Base-by-base conservation (phyloP, 2,329 filamentous ascomycete genomes). In the Penicillium sp. region DNA sequence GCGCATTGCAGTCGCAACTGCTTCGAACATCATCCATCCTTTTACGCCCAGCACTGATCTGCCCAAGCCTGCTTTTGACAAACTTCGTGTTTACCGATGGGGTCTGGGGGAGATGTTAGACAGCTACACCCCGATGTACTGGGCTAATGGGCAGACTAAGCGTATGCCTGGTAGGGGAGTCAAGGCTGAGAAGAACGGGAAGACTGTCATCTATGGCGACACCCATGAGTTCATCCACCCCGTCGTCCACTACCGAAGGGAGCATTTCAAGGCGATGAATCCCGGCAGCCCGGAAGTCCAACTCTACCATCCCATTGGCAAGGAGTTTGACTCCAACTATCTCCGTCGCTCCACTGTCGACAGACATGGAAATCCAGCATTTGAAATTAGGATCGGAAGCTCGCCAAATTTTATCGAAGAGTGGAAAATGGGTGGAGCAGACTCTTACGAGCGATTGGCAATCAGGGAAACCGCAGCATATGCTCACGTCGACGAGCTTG, bases 221-320 rank as follows among this genome's bases (percentile, higher is more conserved):
- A 61, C 56, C 0, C 58, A 49, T 15, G 60, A 62, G 28, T 57
- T 39, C 15, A 44, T 62, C 9, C 60, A 62, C 26, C 60, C 60
- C 1, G 58, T 62, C 3, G 60, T 62, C 2, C 54, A 60, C 28
- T 61, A 51, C 42, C 47, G 60, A 34, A 28, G 50, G 13, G 44
- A 56, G 33, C 47, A 51, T 18, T 48, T 55, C 38, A 47, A 57
- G 36, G 29, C 28, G 0, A 28, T 45, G 18, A 29, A 53, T 44
- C n/a, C 44, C 9, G 18, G 49, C 6, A 43, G 47, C 23, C 13
- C 33, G n/a, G 51, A 52, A 8, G 18, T 26, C 26, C 34, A 29
- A 12, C 15, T 43, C 10, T 62, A 62, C 41, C 52, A 41, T 16
- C 59, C 59, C 1, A 36, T 57, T 42, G 36, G 48, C 4, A 15